phyloP scores from a whole-genome alignment of 1,284 basidiomycete genomes.

The Rhodotorula glutinis region DNA sequence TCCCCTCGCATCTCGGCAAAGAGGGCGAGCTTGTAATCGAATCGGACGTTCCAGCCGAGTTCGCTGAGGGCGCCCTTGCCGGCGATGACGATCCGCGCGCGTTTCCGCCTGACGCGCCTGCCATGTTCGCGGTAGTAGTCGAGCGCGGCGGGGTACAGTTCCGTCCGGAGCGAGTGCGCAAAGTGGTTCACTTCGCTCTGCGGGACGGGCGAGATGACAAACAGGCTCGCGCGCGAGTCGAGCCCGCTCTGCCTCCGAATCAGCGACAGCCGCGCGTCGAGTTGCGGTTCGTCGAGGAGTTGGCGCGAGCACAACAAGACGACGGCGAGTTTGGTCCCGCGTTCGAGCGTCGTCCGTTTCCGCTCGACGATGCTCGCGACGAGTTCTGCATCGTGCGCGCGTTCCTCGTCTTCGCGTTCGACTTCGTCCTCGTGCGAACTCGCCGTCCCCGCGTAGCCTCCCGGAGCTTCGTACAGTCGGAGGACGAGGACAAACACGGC shows the following conservation, averaged over 20 bases:
- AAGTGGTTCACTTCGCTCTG: constrained; percentile 78
- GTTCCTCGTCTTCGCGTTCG: constrained; percentile 64
- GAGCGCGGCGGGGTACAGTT: constrained; percentile 77
- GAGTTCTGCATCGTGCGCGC: constrained; percentile 67
- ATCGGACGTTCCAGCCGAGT: constrained; percentile 92
- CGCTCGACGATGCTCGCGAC: constrained; percentile 71
- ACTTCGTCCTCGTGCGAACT: constrained; percentile 1
- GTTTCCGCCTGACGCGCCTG: constrained; percentile 83
- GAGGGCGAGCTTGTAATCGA: constrained; percentile 93
- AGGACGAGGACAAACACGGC: constrained; percentile 88
- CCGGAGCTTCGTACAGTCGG: constrained; percentile 63
- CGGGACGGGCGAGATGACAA: constrained; percentile 88
- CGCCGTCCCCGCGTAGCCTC: constrained; percentile 5
- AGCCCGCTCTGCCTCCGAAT: constrained; percentile 82
- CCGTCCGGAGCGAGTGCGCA: constrained; percentile 76
- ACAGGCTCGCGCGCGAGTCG: constrained; percentile 85
- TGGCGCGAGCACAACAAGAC: constrained; percentile 84
- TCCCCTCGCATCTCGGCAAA: constrained; percentile 93
- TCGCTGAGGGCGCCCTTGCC: constrained; percentile 63
- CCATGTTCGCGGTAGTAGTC: constrained; percentile 92
- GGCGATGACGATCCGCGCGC: constrained; percentile 50
- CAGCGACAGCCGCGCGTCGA: constrained; percentile 78
- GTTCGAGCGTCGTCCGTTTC: constrained; percentile 73
- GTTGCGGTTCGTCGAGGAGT: constrained; percentile 72
- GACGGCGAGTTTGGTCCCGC: constrained; percentile 88